Evolutionary conservation across 495 filamentous ascomycete species (phyloP).

Genomic region (Aeminium ludgeri): DNA sequence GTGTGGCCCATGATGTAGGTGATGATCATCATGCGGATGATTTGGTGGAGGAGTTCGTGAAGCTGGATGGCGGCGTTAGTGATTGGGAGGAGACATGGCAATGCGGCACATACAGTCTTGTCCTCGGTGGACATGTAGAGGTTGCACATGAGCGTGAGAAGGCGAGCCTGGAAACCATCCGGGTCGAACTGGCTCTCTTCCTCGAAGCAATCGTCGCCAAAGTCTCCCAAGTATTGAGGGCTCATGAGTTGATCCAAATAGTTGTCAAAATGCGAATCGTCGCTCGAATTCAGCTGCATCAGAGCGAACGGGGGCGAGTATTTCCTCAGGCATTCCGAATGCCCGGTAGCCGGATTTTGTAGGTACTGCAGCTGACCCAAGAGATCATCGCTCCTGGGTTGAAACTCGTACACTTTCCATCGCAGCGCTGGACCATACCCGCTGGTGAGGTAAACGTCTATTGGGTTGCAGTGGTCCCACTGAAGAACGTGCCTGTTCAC

Average conservation of each 20-base stretch:
- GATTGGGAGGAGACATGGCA: not conserved
- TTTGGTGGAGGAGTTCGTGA: constrained; percentile 18
- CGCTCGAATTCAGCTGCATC: constrained; percentile 20
- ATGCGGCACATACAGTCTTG: constrained; percentile 16
- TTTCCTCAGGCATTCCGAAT: constrained; percentile 7
- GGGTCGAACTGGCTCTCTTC: constrained; percentile 16
- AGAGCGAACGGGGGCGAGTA: constrained; percentile 25
- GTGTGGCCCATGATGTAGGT: constrained; percentile 28
- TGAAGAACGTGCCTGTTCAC: constrained; percentile 16
- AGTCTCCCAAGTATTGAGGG: constrained; percentile 7
- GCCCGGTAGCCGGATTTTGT: constrained; percentile 13
- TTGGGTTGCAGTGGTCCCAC: constrained; percentile 8
- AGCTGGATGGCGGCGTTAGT: constrained; percentile 2
- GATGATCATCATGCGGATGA: constrained; percentile 23
- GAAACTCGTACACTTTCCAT: constrained; percentile 24
- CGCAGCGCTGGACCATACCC: constrained; percentile 13
- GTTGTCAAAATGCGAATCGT: constrained; percentile 21
- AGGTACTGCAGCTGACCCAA: constrained; percentile 21
- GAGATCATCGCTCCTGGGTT: constrained; percentile 17
- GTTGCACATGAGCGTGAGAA: constrained; percentile 20
- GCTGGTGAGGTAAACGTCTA: constrained; percentile 12
- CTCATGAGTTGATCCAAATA: constrained; percentile 15
- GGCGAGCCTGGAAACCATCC: constrained; percentile 20
- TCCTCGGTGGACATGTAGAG: constrained; percentile 16
- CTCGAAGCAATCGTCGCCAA: constrained; percentile 18